phyloP scores from a whole-genome alignment of 257 asterid species.

The Scutellaria barbata region DNA sequence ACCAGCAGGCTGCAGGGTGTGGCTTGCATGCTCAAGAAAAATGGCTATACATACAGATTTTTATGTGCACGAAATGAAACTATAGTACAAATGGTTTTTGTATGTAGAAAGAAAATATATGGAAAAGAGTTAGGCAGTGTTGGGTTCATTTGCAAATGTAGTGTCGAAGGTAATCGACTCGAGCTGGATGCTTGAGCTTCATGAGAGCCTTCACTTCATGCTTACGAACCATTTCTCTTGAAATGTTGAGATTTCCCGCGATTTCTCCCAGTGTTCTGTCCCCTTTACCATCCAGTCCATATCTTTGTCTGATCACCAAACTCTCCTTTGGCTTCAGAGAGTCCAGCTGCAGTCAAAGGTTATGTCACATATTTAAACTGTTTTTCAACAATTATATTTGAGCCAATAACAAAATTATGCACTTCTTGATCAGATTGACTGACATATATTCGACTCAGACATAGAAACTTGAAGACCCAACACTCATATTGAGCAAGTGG shows the following conservation, averaged over 20 bases:
- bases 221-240: conserved; percentile 91
- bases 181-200: conserved; percentile 97
- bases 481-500: conserved; percentile 28
- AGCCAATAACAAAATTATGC: too few species aligned
- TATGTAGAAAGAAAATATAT: neutral
- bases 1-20: neutral
- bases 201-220: conserved; percentile 93
- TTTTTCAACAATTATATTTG: too few species aligned
- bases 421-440: too few species aligned
- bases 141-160: conserved; percentile 53
- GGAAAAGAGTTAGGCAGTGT: neutral
- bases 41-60: conserved; percentile 38
- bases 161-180: conserved; percentile 82
- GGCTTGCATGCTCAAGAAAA: conserved; percentile 9
- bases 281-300: conserved; percentile 88
- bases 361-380: too few species aligned
- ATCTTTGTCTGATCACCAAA: conserved; percentile 88
- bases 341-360: conserved; percentile 66
- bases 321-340: conserved; percentile 98
- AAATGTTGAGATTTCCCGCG: conserved; percentile 86
- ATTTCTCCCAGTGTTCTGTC: conserved; percentile 92
- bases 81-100: conserved; percentile 44
- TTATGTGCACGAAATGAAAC: neutral
- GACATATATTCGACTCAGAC: too few species aligned
- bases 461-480: too few species aligned